These are phyloP conservation scores for Argentina anserina DNA, from an alignment of 306 rosid genomes.

Conservation along the genomic window DNA sequence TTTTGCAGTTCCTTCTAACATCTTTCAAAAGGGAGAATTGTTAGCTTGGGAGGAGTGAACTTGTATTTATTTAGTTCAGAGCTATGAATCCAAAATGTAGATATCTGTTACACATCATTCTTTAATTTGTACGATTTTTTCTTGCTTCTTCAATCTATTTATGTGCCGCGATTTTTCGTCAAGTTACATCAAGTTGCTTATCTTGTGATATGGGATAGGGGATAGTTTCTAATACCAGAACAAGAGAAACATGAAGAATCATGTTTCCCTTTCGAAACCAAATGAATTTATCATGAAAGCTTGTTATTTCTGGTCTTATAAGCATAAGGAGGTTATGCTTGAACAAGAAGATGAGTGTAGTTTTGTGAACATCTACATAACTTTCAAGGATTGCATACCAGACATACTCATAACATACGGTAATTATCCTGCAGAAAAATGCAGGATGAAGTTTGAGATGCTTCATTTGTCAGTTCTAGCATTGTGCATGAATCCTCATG, in stretches of 20 bases:
- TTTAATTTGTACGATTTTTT: neutral
- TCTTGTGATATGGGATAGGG: neutral
- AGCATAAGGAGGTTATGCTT: neutral
- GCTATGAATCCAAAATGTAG: neutral
- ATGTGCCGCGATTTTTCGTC: neutral
- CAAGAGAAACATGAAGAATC: neutral
- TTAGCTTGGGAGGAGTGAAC: conserved; percentile 6
- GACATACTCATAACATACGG: neutral
- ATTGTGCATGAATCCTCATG: neutral
- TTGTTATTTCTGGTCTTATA: neutral
- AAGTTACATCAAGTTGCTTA: neutral
- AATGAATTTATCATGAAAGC: neutral
- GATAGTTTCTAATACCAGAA: neutral
- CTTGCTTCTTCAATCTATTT: neutral
- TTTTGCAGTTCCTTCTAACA: conserved; percentile 49
- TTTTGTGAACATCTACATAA: neutral
- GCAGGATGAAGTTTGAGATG: neutral
- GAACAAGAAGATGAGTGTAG: neutral
- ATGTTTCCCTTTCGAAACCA: neutral
- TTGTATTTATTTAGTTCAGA: neutral
- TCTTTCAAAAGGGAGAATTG: conserved; percentile 18
- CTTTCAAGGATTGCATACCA: neutral
- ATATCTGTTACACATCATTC: neutral
- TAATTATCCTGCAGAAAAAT: neutral
- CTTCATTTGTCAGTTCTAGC: neutral